Evolutionary conservation across 2,329 filamentous ascomycete species (phyloP).

Genomic region (Microsporum audouinii): DNA sequence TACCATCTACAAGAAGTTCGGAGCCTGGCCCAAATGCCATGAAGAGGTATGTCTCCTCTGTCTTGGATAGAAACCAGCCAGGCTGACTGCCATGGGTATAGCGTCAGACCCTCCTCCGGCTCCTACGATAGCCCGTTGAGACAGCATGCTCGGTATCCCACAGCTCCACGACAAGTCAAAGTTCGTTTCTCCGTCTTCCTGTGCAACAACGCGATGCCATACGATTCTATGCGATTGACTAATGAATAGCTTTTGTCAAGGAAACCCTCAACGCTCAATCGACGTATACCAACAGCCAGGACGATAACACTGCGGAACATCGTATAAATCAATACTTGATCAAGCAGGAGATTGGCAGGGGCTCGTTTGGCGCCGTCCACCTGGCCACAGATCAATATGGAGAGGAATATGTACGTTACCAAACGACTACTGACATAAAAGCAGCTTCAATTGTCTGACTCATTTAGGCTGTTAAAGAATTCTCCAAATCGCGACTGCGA

Average conservation of each 20-base stretch:
- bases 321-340: constrained; percentile 93
- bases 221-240: constrained; percentile 2
- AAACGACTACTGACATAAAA: not conserved
- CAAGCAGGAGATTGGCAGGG: constrained; percentile 88
- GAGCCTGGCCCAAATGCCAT: not conserved
- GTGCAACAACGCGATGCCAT: not conserved
- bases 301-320: constrained; percentile 69
- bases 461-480: constrained; percentile 81
- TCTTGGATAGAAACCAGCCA: not conserved
- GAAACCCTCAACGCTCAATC: constrained; percentile 87
- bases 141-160: constrained; percentile 47
- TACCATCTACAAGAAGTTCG: not conserved
- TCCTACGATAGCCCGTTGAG: constrained; percentile 13
- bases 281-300: constrained; percentile 72
- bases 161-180: constrained; percentile 52
- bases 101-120: constrained; percentile 8
- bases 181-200: constrained; percentile 26
- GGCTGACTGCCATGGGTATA: not conserved
- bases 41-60: not conserved
- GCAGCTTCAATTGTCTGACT: not conserved
- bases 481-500: constrained; percentile 81
- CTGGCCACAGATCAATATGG: constrained; percentile 82
- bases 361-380: constrained; percentile 90
- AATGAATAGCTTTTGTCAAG: constrained; percentile 21
- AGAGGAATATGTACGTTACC: constrained; percentile 67